A percentile compares a stretch with the other conserved stretches of the same genome.
These are phyloP conservation scores for Populus pruinosa DNA, from an alignment of 345 rosid genomes.

Conservation along the genomic window DNA sequence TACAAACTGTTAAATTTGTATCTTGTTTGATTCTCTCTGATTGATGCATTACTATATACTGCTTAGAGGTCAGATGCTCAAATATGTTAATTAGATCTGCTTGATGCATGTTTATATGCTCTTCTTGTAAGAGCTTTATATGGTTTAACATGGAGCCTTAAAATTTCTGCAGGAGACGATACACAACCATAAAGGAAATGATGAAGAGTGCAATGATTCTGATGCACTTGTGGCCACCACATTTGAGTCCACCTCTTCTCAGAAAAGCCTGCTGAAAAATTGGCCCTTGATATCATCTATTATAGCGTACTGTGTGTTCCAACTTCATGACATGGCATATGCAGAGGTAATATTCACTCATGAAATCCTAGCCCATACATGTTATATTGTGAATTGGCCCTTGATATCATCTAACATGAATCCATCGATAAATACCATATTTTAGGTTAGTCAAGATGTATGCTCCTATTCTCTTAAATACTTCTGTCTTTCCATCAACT, in stretches of 20 bases:
- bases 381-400: not conserved
- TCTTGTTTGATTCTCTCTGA: not conserved
- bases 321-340: slow-evolving; percentile 57
- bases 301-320: slow-evolving; percentile 42
- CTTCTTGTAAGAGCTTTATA: not conserved
- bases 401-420: no score
- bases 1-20: not conserved
- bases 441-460: not conserved
- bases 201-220: slow-evolving; percentile 10
- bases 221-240: slow-evolving; percentile 13
- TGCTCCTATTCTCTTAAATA: not conserved
- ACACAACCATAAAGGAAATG: slow-evolving; percentile 34
- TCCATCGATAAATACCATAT: no score
- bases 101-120: not conserved
- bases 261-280: slow-evolving; percentile 35
- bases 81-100: not conserved
- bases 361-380: not conserved
- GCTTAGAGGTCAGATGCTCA: not conserved
- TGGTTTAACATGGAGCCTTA: not conserved
- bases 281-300: slow-evolving; percentile 52
- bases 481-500: not conserved
- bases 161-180: slow-evolving; percentile 41
- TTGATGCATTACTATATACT: not conserved
- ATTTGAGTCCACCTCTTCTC: slow-evolving; percentile 5
- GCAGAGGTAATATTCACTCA: slow-evolving; percentile 28